Evolutionary conservation across 2,329 filamentous ascomycete species (phyloP), one percentile per base, ranked within the genome.

Genomic region (Alternaria angustiovoidea): DNA sequence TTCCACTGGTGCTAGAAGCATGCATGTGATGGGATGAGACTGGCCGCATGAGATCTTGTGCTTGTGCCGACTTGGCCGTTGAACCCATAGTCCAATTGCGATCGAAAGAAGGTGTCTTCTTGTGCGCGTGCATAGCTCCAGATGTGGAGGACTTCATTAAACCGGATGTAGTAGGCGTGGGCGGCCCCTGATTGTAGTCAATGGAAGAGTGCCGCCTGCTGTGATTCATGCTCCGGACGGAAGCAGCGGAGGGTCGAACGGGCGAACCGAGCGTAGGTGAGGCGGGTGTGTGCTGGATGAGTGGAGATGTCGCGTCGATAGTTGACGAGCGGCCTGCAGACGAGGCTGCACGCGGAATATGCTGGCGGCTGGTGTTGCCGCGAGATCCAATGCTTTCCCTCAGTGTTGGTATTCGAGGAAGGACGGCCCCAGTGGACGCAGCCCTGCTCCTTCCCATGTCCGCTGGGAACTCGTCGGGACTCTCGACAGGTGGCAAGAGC

Each of bases 201-300:
- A 92, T 93, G 2, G 92, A 95, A 2, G 94, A 97, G 79, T 96
- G 93, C 60, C 93, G 90, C 42, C 93, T 88, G 41, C 91, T 92
- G 75, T 96, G 92, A 71, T 95, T 89, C 69, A 96, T 82, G 60
- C 93, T 91, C 68, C 93, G 87, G 41, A 96, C 86, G 11, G 91
- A 94, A 38, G 92, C 92, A 59, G 92, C 92, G 12, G 92, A 96
- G 3, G 93, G 91, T 51, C 86, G 82, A 28, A 75, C 75, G 1
- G 81, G 63, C 36, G 80, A 79, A 46, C 80, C 81, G 53, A 79
- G 73, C 46, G 75, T 73, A 30, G 77, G 70, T 12, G 76, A 81
- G 4, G 78, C 75, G 39, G 82, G 79, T 11, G 78, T 78, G 56
- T 80, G 79, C 24, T 83, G 78, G 11, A 79, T 78, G 22, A 82